These are phyloP conservation scores for Arthrobotrys entomopaga DNA, from an alignment of 2,329 filamentous ascomycete species.

Conservation along the genomic window DNA sequence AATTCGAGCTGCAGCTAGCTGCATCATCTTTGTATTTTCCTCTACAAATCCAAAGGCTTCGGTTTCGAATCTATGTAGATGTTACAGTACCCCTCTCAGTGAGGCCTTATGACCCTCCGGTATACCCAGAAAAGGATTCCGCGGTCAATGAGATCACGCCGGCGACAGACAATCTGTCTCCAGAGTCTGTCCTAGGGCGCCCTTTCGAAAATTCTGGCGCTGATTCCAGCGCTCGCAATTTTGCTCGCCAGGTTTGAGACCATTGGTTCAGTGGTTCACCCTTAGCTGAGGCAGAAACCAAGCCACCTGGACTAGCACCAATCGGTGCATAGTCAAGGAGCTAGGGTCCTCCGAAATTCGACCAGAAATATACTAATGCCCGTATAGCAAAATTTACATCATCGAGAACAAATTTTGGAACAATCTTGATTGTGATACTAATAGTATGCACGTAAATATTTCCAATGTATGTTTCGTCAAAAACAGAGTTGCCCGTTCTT, in stretches of 20 bases:
- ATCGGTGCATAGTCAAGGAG: slow-evolving; percentile 2
- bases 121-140: slow-evolving; percentile 11
- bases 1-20: neutral
- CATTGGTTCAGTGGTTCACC: too few relatives aligned
- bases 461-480: slow-evolving; percentile 17
- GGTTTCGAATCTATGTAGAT: slow-evolving; percentile 11
- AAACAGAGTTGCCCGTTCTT: slow-evolving; percentile 20
- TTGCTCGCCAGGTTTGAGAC: too few relatives aligned
- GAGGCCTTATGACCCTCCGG: neutral
- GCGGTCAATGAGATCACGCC: slow-evolving; percentile 10
- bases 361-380: neutral
- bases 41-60: neutral
- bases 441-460: neutral
- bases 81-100: slow-evolving; percentile 11
- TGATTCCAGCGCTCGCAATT: too few relatives aligned
- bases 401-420: slow-evolving; percentile 3
- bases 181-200: slow-evolving; percentile 2
- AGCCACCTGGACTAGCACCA: neutral
- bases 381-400: slow-evolving; percentile 32
- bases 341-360: slow-evolving; percentile 18
- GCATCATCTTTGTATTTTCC: slow-evolving; percentile 22
- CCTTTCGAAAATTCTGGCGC: too few relatives aligned
- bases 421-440: slow-evolving; percentile 4
- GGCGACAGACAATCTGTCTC: slow-evolving; percentile 5
- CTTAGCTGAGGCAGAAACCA: slow-evolving; percentile 1